phyloP scores from a whole-genome alignment of 495 filamentous ascomycete genomes.

The Hyaloscypha variabilis region DNA sequence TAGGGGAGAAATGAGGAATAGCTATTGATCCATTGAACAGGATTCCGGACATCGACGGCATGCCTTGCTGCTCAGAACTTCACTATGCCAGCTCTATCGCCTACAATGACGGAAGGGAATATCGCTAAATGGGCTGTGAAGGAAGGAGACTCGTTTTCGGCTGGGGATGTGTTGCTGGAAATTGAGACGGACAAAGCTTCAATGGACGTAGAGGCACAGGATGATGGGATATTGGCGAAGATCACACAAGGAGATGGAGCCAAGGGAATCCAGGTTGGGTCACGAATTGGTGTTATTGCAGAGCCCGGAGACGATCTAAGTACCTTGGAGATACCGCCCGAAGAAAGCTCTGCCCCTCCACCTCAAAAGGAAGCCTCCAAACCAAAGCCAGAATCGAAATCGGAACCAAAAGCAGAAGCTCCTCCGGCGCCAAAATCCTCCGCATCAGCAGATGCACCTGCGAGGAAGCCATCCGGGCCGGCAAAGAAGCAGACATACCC shows the following conservation, averaged over 20 bases:
- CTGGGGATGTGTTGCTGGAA: conserved; percentile 81
- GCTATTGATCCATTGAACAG: conserved; percentile 40
- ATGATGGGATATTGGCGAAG: conserved; percentile 78
- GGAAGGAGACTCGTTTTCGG: conserved; percentile 74
- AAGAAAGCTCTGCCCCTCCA: conserved; percentile 46
- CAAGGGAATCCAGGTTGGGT: conserved; percentile 72
- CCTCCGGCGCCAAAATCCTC: conserved; percentile 20
- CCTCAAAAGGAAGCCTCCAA: conserved; percentile 37
- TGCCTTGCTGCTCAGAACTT: conserved; percentile 72
- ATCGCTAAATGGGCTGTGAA: conserved; percentile 77
- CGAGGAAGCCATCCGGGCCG: conserved; percentile 43
- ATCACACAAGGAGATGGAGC: conserved; percentile 70
- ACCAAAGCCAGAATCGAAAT: conserved; percentile 23
- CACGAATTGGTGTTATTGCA: conserved; percentile 74
- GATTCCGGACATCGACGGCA: conserved; percentile 61
- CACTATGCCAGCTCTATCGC: conserved; percentile 84
- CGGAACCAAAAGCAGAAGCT: conserved; percentile 18
- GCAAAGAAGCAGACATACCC: conserved; percentile 74
- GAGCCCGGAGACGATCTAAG: conserved; percentile 75
- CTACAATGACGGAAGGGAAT: conserved; percentile 86
- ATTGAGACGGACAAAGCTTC: conserved; percentile 89
- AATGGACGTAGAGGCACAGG: conserved; percentile 90
- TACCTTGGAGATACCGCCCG: conserved; percentile 67
- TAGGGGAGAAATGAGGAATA: conserved; percentile 10
- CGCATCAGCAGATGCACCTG: conserved; percentile 31